phyloP scores from a whole-genome alignment of 495 filamentous ascomycete species.

The Parathielavia hyrcaniae region DNA sequence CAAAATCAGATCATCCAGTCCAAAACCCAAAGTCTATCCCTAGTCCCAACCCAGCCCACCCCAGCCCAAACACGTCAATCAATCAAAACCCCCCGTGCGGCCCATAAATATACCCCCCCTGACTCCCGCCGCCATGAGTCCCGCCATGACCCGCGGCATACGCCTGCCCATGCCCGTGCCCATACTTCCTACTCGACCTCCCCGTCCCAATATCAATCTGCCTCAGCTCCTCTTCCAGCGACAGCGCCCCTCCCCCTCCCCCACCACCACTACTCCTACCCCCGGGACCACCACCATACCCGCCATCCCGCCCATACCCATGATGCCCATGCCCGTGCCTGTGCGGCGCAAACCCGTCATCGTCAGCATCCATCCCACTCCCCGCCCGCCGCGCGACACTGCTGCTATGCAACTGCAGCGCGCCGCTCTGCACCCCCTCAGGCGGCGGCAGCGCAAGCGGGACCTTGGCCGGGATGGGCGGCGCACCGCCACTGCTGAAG shows the following conservation, averaged over 20 bases:
- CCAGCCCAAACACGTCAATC: background rate
- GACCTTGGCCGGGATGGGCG: conserved; percentile 71
- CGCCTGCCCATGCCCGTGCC: background rate
- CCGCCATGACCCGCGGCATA: background rate
- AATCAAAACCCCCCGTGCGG: background rate
- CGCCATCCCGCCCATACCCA: background rate
- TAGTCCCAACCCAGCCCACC: background rate
- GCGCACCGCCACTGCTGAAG: conserved; percentile 30
- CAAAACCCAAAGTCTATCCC: background rate
- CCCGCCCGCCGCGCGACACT: conserved; percentile 23
- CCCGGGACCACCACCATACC: conserved; percentile 5
- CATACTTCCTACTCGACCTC: conserved; percentile 18
- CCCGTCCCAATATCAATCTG: conserved; percentile 76
- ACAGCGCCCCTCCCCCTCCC: conserved; percentile 35
- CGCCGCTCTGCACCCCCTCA: conserved; percentile 34
- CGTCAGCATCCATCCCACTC: conserved; percentile 15
- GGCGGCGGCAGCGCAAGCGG: conserved; percentile 44
- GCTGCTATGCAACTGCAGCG: conserved; percentile 34
- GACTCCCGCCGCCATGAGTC: too few relatives aligned
- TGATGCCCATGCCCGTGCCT: background rate
- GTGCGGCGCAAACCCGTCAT: background rate
- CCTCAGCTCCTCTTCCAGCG: conserved; percentile 72
- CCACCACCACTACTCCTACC: conserved; percentile 8
- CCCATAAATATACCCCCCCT: conserved; percentile 7
- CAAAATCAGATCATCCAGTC: too few relatives aligned